Evolutionary conservation across 2,329 filamentous ascomycete genomes (phyloP), one percentile per base, ranked within the genome.

Genomic region (Fonsecaea monophora): DNA sequence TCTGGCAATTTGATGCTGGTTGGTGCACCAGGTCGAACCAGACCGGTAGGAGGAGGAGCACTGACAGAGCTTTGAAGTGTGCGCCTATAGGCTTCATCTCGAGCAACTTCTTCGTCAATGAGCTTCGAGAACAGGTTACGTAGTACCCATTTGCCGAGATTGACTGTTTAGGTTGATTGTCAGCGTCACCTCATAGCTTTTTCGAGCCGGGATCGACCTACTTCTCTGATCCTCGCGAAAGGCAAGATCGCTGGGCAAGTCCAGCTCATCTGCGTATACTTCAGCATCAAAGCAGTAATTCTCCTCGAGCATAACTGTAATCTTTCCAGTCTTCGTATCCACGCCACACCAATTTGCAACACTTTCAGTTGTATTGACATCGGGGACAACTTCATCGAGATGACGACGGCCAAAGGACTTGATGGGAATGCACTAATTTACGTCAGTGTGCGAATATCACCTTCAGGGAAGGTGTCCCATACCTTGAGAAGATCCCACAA

Each of bases 261-360:
- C 83, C 40, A 96, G 82, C 78, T 98, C 94, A 76, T 99, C 95
- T 0, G 93, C 94, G 77, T 99, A 99, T 78, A 97, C 91, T 75
- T 99, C 95, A 15, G 94, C 95, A 78, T 99, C 95, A 73, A 99
- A 99, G 77, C 94, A 97, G 73, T 96, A 96, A 74, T 95, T 96
- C 48, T 94, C 92, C 75, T 99, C 95, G 18, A 99, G 79, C 18
- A 96, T 90, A 2, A 97, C 94, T 1, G 93, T 94, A 63, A 99
- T 82, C 69, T 92, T 92, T 40, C 95, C 95, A 4, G 94, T 98
- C 73, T 94, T 90, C 21, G 94, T 94, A 75, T 99, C 93, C 61
- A 98, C 91, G 1, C 92, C 92, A 76, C 95, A 99, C 95, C 95
- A 99, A 62, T 96, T 94, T 4, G 94, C 91, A 45, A 98, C 92